Base-by-base conservation (phyloP, 257 asterid species). In the Lycium ferocissimum region DNA sequence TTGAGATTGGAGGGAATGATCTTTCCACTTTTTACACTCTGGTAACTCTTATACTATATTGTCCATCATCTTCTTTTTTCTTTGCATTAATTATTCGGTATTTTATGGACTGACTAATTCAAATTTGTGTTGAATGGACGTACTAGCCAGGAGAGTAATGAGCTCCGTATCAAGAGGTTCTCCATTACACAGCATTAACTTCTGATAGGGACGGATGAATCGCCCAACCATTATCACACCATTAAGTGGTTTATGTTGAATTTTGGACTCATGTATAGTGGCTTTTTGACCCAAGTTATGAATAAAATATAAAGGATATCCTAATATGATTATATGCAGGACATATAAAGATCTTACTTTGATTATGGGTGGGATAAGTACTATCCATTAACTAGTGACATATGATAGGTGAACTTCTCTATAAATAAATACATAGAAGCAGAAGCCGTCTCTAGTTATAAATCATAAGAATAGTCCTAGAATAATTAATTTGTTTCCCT, bases 1-100 rank as follows among this genome's bases (percentile, higher is more conserved):
- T 93, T 86, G 95, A 94, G 11, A 84, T 94, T 33, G 98, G 98
- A 13, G 97, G 98, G 0, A 91, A 89, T 3, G 93, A 91, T 67
- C 92, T 94, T 11, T 93, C 95, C 3, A 93, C 94, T 49, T 94
- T 89, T 87, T 94, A 86, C 85, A 93, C 97, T 67, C 89, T 93
- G 72, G 98, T 94, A 88, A 61, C n/a, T 2, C 0, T 45, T 37
- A 20, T 9, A 45, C 9, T 37, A 14, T 7, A 69, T 18, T 14
- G 6, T 56, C 18, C 61, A 56, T 11, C 15, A 11, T 56, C 6
- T 12, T 12, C 18, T 57, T 57, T 14, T 57, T 54, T 54, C 18
- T 3, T 12, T 54, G 18, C 18, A 11, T 3, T 4, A 54, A 54
- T 54, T 3, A 11, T 54, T 2, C 15, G 6, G 18, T 54, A 54